Base-by-base conservation (phyloP, 2,329 filamentous ascomycete species). In the Colletotrichum sp. region DNA sequence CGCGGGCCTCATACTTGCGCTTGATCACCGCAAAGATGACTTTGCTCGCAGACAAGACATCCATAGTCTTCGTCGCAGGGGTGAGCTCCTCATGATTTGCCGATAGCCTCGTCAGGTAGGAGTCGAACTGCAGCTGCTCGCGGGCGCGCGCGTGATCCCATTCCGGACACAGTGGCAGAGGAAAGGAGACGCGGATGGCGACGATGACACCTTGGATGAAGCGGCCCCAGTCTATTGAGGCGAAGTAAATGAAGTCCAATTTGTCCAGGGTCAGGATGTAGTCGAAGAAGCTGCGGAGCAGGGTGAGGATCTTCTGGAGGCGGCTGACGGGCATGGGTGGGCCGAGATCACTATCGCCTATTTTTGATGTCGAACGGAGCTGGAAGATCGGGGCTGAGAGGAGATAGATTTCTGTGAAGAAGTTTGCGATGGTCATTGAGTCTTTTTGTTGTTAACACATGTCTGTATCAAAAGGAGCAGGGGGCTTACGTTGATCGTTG, bases 101-200 rank as follows among this genome's bases (percentile, higher is more conserved):
- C 44, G 82, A 84, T 74, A 90, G 81, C 66, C 78, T 79, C 2
- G 81, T 79, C 12, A 90, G 79, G 72, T 87, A 87, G 8, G 79
- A 77, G 8, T 82, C 84, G 21, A 90, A 84, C 4, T 83, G 80
- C 1, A 91, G 78, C 44, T 84, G 78, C 18, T 78, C 79, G 24
- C 89, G 82, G 1, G 86, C 88, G 76, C 81, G 85, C 3, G 79
- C 77, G 52, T 86, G 81, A 67, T 87, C 84, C 77, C 78, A 79
- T 18, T 69, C 73, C 0, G 86, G 83, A 16, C 84, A 86, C 0
- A 81, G 79, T 0, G 83, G 73, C 13, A 89, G 30, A 0, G 88
- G 86, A 59, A 91, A 89, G 5, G 88, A 89, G 34, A 90, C 80
- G 2, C 87, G 85, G 64, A 88, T 85, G 18, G 85, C 85, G 6